Percentiles rank a stretch among this genome's conserved stretches.
Conservation (phyloP, 371 early-diverging fungal species). For the Mortierella sp. region DNA sequence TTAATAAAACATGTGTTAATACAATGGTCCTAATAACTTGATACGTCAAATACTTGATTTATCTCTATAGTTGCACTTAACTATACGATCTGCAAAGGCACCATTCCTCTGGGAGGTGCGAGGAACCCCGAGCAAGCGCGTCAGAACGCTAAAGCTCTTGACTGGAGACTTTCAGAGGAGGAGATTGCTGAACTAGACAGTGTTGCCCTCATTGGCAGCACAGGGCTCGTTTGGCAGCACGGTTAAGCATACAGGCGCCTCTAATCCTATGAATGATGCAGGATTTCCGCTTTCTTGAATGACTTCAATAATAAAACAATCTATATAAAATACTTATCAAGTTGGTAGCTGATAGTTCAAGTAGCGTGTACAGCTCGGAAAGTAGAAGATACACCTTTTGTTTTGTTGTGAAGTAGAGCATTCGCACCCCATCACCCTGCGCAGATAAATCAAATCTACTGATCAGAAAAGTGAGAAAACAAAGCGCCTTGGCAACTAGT, state of each 20-base stretch:
- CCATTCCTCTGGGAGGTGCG: conserved; percentile 69
- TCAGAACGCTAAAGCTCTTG: conserved; percentile 63
- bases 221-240: conserved; percentile 60
- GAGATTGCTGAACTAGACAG: conserved; percentile 63
- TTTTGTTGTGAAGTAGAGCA: no score
- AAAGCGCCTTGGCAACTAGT: no score
- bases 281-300: no score
- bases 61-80: conserved; percentile 39
- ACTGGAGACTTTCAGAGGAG: conserved; percentile 63
- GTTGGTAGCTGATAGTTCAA: no score
- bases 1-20: not conserved
- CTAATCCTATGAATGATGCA: no score
- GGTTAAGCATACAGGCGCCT: conserved; percentile 50
- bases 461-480: no score
- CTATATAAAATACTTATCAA: no score
- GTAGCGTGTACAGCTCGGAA: no score
- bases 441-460: no score
- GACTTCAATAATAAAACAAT: no score
- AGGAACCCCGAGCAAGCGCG: conserved; percentile 64
- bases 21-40: not conserved
- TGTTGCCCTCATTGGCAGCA: conserved; percentile 59
- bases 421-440: no score
- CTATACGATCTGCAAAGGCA: conserved; percentile 57
- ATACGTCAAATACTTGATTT: not conserved
- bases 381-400: no score